phyloP scores from a whole-genome alignment of 164 flowering plant species.

The Malania oleifera region DNA sequence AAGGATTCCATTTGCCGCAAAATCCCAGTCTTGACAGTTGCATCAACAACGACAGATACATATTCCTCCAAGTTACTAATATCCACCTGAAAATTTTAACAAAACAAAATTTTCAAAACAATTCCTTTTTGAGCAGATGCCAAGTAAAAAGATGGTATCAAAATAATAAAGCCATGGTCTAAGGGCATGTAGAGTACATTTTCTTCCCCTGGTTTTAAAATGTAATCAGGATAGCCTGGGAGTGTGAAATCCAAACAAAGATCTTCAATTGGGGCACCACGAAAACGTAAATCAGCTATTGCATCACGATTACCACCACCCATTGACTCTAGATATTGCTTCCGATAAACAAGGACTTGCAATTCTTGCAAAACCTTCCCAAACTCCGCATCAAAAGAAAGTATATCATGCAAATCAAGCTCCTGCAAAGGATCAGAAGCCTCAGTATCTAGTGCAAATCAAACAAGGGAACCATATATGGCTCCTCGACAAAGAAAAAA shows the following conservation, averaged over 20 bases:
- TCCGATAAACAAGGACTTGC: conserved; percentile 67
- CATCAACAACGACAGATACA: conserved; percentile 81
- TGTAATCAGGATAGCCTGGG: conserved; percentile 93
- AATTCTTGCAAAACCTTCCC: conserved; percentile 85
- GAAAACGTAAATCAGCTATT: conserved; percentile 50
- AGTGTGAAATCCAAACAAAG: conserved; percentile 89
- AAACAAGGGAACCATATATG: neutral
- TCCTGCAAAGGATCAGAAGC: conserved; percentile 46
- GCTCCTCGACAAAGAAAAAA: neutral
- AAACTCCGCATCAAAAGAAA: conserved; percentile 73
- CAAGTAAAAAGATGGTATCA: no score
- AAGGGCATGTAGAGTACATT: conserved; percentile 34
- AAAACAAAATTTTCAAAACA: neutral
- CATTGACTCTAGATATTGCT: conserved; percentile 59
- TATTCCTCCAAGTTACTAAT: conserved; percentile 81
- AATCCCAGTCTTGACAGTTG: conserved; percentile 82
- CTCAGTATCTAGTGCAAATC: neutral
- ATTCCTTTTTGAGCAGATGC: no score
- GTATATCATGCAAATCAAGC: conserved; percentile 91
- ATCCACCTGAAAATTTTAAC: conserved; percentile 52
- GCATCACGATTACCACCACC: conserved; percentile 34
- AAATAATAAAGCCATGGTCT: no score
- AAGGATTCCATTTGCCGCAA: conserved; percentile 87
- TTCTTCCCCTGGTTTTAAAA: conserved; percentile 73
- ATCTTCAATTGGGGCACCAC: conserved; percentile 74